Conservation (phyloP, 140 eudicot genomes). For the Eryngium alpinum region DNA sequence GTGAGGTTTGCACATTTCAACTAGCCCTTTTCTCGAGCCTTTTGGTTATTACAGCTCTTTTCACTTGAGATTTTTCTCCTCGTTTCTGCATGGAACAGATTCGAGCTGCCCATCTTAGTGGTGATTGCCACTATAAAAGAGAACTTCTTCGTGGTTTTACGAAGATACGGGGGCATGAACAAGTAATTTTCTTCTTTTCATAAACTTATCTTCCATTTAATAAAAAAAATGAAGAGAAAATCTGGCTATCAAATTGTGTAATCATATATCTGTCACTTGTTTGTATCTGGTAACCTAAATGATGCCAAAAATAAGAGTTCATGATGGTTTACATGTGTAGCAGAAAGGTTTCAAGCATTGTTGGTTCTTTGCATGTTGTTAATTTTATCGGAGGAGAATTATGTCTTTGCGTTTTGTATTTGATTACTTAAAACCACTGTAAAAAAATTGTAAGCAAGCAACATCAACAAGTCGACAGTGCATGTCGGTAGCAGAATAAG, state of each 20-base stretch:
- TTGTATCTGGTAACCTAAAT: too few species aligned
- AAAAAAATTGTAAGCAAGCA: not conserved
- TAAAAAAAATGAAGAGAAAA: not conserved
- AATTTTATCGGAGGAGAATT: too few species aligned
- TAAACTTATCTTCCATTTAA: too few species aligned
- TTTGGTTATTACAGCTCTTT: constrained; percentile 10
- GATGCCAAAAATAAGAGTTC: too few species aligned
- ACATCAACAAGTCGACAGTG: not conserved
- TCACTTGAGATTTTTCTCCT: not conserved
- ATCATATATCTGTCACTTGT: not conserved
- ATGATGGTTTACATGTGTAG: too few species aligned
- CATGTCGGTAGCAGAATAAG: not conserved
- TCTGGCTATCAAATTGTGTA: not conserved
- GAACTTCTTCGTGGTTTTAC: constrained; percentile 66
- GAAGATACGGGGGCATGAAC: constrained; percentile 87
- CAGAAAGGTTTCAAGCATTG: too few species aligned
- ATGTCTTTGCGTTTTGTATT: not conserved
- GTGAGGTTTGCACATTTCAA: constrained; percentile 50
- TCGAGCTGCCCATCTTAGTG: constrained; percentile 93
- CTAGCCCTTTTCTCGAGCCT: not conserved
- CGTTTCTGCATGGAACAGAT: constrained; percentile 37
- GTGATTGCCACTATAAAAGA: constrained; percentile 89
- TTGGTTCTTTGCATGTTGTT: too few species aligned
- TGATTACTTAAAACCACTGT: not conserved
- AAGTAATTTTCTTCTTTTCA: constrained; percentile 37